Evolutionary conservation across 495 filamentous ascomycete genomes (phyloP), one percentile per base, ranked within the genome.

Genomic region (Pseudoneurospora amorphoporcata): DNA sequence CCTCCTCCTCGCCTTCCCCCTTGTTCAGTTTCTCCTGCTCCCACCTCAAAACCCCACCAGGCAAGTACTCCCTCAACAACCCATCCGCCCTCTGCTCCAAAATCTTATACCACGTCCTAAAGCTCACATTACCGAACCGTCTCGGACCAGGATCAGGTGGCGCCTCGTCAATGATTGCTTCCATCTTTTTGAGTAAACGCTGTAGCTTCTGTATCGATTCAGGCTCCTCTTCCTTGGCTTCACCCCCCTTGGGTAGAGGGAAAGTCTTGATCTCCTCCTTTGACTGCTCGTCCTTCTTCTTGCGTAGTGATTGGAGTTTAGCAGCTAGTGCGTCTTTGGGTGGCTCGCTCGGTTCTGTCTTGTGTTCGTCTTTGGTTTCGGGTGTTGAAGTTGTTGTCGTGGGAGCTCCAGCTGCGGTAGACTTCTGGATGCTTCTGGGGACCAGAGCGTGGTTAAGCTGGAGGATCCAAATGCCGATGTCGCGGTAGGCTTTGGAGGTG

Each of bases 361-460:
- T 35, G 9, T 32, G 29, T 32, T 35, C 29, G 29, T 32, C 12
- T 14, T 40, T 23, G 23, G 1, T 23, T 23, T 23, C 23, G 23
- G 23, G 23, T 23, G 23, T 23, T 1, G 23, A 23, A 23, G 23
- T 23, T 23, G 23, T 23, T 23, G 23, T 23, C 23, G 23, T 23
- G 23, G 23, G 23, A 23, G 23, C 23, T 23, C 23, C 43, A 5
- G 61, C 58, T 16, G 68, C 2, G 68, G 45, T 3, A 4, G 38
- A 29, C 19, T 68, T 45, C 32, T 84, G 84, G 39, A 65, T 37
- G 14, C 35, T 17, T 32, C 88, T 83, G 3, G 95, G 94, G 77
- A 94, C 93, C 84, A 98, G 90, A 19, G 93, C 88, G 47, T 90
- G 88, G 79, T 97, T 98, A 38, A 99, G 87, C 81, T 98, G 95